Base-by-base conservation (phyloP, 768 basidiomycete genomes). In the Naematelia aurantialba region DNA sequence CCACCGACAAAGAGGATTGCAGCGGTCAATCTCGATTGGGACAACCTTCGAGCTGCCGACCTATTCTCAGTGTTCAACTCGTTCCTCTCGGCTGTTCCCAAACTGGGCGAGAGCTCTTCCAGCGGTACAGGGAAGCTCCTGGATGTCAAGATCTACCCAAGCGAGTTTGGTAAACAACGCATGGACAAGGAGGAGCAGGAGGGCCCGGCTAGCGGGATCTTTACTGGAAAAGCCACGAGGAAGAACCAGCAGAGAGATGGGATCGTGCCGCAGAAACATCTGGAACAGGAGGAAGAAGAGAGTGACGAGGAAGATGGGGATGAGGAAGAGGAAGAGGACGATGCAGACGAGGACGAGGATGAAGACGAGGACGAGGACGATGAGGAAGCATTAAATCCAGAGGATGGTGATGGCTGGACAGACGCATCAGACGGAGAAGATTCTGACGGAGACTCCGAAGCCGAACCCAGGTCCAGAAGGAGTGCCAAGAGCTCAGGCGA, bases 11-110 rank as follows among this genome's bases (percentile, higher is more conserved):
- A 79, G 55, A 82, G 94, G 22, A 74, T 99, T 5, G 96, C 94
- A 0, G 83, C 88, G 46, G 94, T 98, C 63, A 97, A 98, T 75
- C 83, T 98, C 52, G 96, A 99, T 78, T 99, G 96, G 96, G 96
- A 98, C 75, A 84, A 97, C 77, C 85, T 98, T 52, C 87, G 88
- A 56, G 91, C 94, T 0, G 79, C 79, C 19, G 92, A 98, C 74
- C 80, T 99, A 12, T 96, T 86, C 83, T 91, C 89, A 78, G 89
- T 97, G 31, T 90, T 89, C 78, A 85, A 89, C 17, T 97, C 93
- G 1, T 83, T 92, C 44, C 82, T 94, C 4, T 80, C 17, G 62
- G 59, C 65, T 46, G 31, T 62, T 46, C 58, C 69, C 58, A 56
- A 51, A 45, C 52, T 63, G 60, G 55, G 61, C 60, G 60, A 55